A percentile compares a stretch with the other conserved stretches of the same genome.
Conservation (phyloP, 805 yeast species). For the Blastobotrys terrestris region DNA sequence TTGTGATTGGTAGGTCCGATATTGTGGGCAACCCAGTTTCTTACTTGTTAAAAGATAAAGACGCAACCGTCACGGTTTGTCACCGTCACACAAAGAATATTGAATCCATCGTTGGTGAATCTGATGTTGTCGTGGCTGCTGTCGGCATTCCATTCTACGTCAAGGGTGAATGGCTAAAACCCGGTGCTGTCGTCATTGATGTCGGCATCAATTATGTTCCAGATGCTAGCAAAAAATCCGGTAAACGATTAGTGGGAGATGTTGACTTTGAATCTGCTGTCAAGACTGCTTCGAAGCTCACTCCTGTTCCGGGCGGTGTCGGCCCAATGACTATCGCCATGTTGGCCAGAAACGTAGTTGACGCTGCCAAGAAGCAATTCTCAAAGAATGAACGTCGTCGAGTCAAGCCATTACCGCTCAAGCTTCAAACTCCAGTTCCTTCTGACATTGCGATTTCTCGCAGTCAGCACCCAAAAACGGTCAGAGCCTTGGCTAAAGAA, state of each 20-base stretch:
- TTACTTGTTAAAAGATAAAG: conserved; percentile 66
- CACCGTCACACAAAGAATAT: conserved; percentile 69
- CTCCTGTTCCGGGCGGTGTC: conserved; percentile 99
- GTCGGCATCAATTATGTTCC: conserved; percentile 91
- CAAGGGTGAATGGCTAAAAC: conserved; percentile 82
- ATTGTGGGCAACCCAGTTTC: conserved; percentile 95
- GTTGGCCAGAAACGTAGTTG: conserved; percentile 77
- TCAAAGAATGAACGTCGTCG: conserved; percentile 31
- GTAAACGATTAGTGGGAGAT: conserved; percentile 87
- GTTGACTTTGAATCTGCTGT: conserved; percentile 73
- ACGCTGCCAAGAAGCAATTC: conserved; percentile 63
- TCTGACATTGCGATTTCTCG: conserved; percentile 87
- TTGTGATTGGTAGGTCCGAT: conserved; percentile 91
- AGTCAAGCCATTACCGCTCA: conserved; percentile 52
- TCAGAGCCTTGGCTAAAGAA: conserved; percentile 69
- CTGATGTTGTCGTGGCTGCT: conserved; percentile 89
- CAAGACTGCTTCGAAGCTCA: conserved; percentile 59
- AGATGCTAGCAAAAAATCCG: conserved; percentile 68
- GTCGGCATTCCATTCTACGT: conserved; percentile 82
- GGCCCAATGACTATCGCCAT: conserved; percentile 99
- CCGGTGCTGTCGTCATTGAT: conserved; percentile 80
- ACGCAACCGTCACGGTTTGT: conserved; percentile 79
- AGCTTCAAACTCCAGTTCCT: conserved; percentile 65
- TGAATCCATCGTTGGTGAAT: conserved; percentile 50
- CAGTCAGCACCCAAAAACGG: conserved; percentile 79